Base-by-base conservation (phyloP, 2,329 filamentous ascomycete genomes). In the Fusarium musae region DNA sequence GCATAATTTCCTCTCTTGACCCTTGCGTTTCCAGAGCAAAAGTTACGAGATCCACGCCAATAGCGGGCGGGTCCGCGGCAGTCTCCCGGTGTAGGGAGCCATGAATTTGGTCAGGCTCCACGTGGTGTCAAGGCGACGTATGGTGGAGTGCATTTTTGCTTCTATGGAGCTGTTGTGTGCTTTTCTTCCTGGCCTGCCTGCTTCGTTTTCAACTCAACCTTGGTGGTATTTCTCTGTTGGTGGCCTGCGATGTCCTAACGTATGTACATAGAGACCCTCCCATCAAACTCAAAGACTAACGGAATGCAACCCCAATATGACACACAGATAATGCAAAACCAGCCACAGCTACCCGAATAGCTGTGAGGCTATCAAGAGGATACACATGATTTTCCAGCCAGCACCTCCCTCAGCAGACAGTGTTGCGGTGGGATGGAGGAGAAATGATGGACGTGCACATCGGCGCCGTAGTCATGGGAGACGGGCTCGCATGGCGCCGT, bases 11-110 rank as follows among this genome's bases (percentile, higher is more conserved):
- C 37, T 66, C 30, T 50, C 26, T 28, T 21, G 30, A 42, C 43
- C 58, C 67, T 57, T 71, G 47, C 39, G 43, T 71, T 63, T 59
- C 37, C 40, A 60, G 50, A 49, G 53, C 59, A 59, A 65, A 28
- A 60, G 49, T 49, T 72, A 58, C 56, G 46, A 72, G 53, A 70
- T 70, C 72, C 73, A 74, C 66, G 64, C 63, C 62, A 57, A 68
- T 76, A 57, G 72, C 60, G 66, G 68, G 68, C 70, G 77, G 77
- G 75, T 78, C 75, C 77, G 77, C 75, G 77, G 77, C 74, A 76
- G 63, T 60, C 63, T 78, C 73, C 77, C 77, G 77, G 75, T 63
- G 70, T 63, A 73, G 56, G 71, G 70, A 73, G 73, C 62, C 66
- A 72, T 73, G 58, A 59, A 75, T 75, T 78, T 67, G 75, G 74